phyloP scores from a whole-genome alignment of 2,329 filamentous ascomycete genomes.

The Trichothecium roseum region DNA sequence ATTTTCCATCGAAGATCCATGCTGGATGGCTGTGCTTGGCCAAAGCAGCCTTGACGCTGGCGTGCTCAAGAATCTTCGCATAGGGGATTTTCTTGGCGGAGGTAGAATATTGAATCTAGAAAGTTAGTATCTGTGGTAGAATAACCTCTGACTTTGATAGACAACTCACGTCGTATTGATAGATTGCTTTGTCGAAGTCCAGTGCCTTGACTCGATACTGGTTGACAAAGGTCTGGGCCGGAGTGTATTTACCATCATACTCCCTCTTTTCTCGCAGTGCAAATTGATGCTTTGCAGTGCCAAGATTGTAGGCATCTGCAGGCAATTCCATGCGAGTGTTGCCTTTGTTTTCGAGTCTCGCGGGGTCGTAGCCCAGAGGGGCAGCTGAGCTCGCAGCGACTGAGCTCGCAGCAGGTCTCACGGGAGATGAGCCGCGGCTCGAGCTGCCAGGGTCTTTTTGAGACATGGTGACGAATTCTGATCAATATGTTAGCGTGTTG shows the following conservation, averaged over 20 bases:
- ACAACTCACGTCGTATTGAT: constrained; percentile 73
- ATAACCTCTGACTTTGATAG: not conserved
- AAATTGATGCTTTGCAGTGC: constrained; percentile 22
- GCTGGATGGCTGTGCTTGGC: constrained; percentile 28
- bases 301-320: constrained; percentile 39
- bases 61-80: constrained; percentile 66
- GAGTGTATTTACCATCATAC: constrained; percentile 48
- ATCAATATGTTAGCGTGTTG: too few species aligned
- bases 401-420: too few species aligned
- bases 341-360: constrained; percentile 19
- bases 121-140: not conserved
- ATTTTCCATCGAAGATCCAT: constrained; percentile 75
- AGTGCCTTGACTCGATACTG: constrained; percentile 59
- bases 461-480: too few species aligned
- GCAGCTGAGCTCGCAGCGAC: constrained; percentile 13
- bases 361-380: constrained; percentile 33
- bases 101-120: constrained; percentile 54
- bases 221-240: constrained; percentile 54
- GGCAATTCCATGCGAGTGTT: constrained; percentile 47
- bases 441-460: too few species aligned
- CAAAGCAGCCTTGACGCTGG: constrained; percentile 44
- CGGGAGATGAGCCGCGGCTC: constrained; percentile 3
- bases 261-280: constrained; percentile 18
- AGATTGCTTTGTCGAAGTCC: constrained; percentile 48
- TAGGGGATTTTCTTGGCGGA: constrained; percentile 30